phyloP scores from a whole-genome alignment of 306 rosid genomes.

The Medicago lupulina region DNA sequence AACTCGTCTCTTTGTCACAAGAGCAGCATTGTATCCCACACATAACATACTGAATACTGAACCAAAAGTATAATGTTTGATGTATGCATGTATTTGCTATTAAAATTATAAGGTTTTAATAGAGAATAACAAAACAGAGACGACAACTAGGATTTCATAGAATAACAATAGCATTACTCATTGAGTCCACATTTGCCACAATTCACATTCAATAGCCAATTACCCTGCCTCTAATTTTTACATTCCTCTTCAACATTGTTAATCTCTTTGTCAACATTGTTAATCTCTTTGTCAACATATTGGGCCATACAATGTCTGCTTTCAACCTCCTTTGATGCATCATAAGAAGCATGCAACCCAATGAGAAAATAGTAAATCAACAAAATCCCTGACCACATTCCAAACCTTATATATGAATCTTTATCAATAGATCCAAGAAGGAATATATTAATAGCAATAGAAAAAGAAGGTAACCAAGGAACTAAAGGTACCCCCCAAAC shows the following conservation, averaged over 20 bases:
- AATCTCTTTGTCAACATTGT: conserved; percentile 1
- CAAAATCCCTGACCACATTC: conserved; percentile 42
- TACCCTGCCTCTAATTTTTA: not conserved
- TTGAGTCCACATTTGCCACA: too few relatives aligned
- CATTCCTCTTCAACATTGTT: not conserved
- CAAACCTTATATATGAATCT: conserved; percentile 54
- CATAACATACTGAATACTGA: not conserved
- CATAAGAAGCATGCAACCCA: conserved; percentile 57
- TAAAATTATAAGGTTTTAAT: too few relatives aligned
- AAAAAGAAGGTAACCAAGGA: conserved; percentile 75
- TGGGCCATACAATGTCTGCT: conserved; percentile 2
- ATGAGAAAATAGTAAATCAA: conserved; percentile 43
- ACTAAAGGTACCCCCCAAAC: conserved; percentile 84
- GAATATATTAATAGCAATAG: conserved; percentile 73
- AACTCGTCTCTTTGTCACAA: not conserved
- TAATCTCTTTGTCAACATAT: conserved; percentile 10
- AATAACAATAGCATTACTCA: too few relatives aligned
- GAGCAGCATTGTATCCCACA: not conserved
- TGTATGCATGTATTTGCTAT: not conserved
- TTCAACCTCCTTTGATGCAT: conserved; percentile 45
- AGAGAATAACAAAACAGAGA: too few relatives aligned
- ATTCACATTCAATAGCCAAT: too few relatives aligned
- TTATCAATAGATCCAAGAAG: conserved; percentile 81
- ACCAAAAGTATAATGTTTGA: not conserved
- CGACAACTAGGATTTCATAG: too few relatives aligned